phyloP scores from a whole-genome alignment of 2,329 filamentous ascomycete species.

The Fusarium irregulare region DNA sequence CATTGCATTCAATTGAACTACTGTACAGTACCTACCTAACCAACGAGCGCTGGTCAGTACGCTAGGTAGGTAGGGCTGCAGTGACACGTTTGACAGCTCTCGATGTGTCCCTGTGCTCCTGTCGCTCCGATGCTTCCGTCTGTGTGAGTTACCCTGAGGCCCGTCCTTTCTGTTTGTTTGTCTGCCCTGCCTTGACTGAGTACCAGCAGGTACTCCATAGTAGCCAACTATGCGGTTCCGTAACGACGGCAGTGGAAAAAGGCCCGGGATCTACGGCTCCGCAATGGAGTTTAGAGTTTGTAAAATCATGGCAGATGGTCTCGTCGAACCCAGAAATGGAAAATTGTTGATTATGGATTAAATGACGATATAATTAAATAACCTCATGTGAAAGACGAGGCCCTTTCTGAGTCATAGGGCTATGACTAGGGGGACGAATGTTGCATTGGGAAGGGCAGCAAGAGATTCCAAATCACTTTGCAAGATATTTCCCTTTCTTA shows the following conservation, averaged over 20 bases:
- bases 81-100: slow-evolving; percentile 19
- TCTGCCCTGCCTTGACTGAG: not conserved
- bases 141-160: not conserved
- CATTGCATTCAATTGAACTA: slow-evolving; percentile 6
- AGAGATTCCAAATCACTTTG: not conserved
- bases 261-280: slow-evolving; percentile 13
- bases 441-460: not conserved
- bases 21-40: not conserved
- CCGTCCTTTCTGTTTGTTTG: not conserved
- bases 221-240: slow-evolving; percentile 7
- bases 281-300: slow-evolving; percentile 25
- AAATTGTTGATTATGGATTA: not conserved
- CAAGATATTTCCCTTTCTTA: not conserved
- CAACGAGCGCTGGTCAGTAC: slow-evolving; percentile 1
- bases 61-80: slow-evolving; percentile 16
- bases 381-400: not conserved
- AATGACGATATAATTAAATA: slow-evolving; percentile 1
- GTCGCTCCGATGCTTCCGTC: slow-evolving; percentile 6
- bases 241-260: not conserved
- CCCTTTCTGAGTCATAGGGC: not conserved
- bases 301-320: slow-evolving; percentile 21
- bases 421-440: not conserved
- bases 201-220: not conserved
- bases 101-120: slow-evolving; percentile 16
- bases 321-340: not conserved